Conservation (phyloP, 1,284 basidiomycete genomes). For the Neotropicomus parvogracilis region DNA sequence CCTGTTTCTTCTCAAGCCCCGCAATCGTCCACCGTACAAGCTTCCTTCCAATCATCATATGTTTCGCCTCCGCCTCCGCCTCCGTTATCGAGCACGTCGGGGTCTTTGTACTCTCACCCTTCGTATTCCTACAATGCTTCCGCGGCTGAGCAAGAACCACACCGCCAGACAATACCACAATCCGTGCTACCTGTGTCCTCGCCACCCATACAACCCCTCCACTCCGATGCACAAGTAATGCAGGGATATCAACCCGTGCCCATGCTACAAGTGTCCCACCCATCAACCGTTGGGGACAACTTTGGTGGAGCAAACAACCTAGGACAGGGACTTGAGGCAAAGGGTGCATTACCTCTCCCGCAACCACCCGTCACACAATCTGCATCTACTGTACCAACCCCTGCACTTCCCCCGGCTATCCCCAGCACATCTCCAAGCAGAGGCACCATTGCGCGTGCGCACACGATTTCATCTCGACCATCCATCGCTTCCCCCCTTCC, state of each 20-base stretch:
- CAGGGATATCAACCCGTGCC: conserved; percentile 19
- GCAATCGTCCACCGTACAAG: conserved; percentile 15
- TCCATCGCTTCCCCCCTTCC: conserved; percentile 19
- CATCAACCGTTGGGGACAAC: conserved; percentile 5
- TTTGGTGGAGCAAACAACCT: conserved; percentile 2
- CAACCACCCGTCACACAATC: conserved; percentile 3
- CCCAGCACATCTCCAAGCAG: conserved; percentile 2
- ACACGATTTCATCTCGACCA: conserved; percentile 25
- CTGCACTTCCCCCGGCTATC: background rate
- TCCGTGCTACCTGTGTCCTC: conserved; percentile 5
- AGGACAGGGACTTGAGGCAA: background rate
- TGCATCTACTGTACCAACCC: background rate
- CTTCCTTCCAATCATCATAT: conserved; percentile 20
- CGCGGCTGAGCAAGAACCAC: conserved; percentile 14
- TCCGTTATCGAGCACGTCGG: conserved; percentile 7
- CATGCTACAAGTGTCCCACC: conserved; percentile 15
- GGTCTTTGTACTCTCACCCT: conserved; percentile 19
- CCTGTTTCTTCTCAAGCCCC: conserved; percentile 11
- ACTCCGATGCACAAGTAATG: conserved; percentile 7
- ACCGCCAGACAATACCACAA: conserved; percentile 11
- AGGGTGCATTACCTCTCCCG: background rate
- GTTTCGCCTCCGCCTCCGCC: conserved; percentile 20
- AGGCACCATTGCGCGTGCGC: conserved; percentile 18
- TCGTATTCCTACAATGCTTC: conserved; percentile 15
- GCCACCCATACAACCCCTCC: conserved; percentile 6